Evolutionary conservation across 2,329 filamentous ascomycete species (phyloP), one percentile per base, ranked within the genome.

Genomic region (Aspergillus ustus): DNA sequence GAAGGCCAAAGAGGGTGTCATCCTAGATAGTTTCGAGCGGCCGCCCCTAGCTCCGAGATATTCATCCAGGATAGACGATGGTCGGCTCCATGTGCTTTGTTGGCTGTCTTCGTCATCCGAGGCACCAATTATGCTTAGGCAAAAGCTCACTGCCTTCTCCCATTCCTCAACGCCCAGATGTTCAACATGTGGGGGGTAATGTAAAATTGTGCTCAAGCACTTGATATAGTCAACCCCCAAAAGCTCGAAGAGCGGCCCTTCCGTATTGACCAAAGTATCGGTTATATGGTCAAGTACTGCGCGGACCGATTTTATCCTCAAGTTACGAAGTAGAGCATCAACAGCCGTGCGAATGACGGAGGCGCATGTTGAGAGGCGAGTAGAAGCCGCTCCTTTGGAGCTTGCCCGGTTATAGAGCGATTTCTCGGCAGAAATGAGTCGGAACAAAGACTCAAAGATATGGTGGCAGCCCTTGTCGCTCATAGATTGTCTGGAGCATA

Each of bases 371-470:
- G 85, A 83, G 11, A 99, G 82, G 28, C 90, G 85, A 2, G 81
- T 76, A 11, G 80, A 80, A 37, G 85, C 78, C 55, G 78, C 78
- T 59, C 80, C 83, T 63, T 81, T 83, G 28, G 82, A 78, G 13
- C 78, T 82, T 57, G 83, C 82, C 59, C 84, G 84, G 59, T 85
- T 83, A 66, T 86, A 90, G 19, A 77, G 73, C 9, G 87, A 81
- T 72, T 91, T 92, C 68, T 97, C 93, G 15, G 83, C 76, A 85
- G 85, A 71, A 84, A 89, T 83, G 66, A 88, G 88, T 57, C 85
- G 84, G 72, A 97, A 97, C 2, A 98, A 80, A 1, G 87, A 85
- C 70, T 97, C 92, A 69, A 92, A 91, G 48, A 97, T 87, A 62
- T 86, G 85, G 71, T 95, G 90, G 67, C 91, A 96, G n/a, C 85